Evolutionary conservation across 495 filamentous ascomycete genomes (phyloP), one percentile per base, ranked within the genome.

Genomic region (Podospora pseudopauciseta): DNA sequence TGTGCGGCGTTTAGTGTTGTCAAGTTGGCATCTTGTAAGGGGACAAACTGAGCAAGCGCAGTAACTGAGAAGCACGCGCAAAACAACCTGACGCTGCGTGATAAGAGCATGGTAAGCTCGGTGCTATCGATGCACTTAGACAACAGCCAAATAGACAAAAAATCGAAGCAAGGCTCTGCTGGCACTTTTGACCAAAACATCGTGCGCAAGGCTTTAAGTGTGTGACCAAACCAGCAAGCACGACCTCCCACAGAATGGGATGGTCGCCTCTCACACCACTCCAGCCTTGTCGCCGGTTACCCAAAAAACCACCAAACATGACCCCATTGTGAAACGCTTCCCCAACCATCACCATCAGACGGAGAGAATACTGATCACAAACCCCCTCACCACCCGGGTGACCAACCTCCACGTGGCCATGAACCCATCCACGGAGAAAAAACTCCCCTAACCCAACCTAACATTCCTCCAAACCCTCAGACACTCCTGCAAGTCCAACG

Each of bases 401-500:
- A 32, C 39, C 39, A 49, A 49, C 5, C 39, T 16, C 39, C 39
- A 13, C 39, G 39, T 49, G 39, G 39, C 39, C 9, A 2, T 49
- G 39, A 49, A 49, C 39, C 7, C 39, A 49, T 13, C 39, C 39
- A 49, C 39, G 0, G 23, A 23, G 23, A 23, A 23, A 49, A 49
- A 49, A 49, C 39, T 49, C 39, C 39, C 39, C 39, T 49, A 49
- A 49, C 39, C 39, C 6, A 89, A 70, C 63, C 86, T 70, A 2
- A 88, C 85, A 60, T 76, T 84, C 69, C 81, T 85, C 87, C 87
- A 89, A 70, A 87, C 78, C 62, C 80, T 68, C 69, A 89, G 67
- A 68, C 86, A 89, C 67, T 89, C 87, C 73, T 88, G 85, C 74
- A 89, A 73, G 70, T 90, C 86, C 76, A 84, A 78, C 23, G 86